Evolutionary conservation across 2,329 filamentous ascomycete species (phyloP).

Genomic region (Botryotinia globosa): DNA sequence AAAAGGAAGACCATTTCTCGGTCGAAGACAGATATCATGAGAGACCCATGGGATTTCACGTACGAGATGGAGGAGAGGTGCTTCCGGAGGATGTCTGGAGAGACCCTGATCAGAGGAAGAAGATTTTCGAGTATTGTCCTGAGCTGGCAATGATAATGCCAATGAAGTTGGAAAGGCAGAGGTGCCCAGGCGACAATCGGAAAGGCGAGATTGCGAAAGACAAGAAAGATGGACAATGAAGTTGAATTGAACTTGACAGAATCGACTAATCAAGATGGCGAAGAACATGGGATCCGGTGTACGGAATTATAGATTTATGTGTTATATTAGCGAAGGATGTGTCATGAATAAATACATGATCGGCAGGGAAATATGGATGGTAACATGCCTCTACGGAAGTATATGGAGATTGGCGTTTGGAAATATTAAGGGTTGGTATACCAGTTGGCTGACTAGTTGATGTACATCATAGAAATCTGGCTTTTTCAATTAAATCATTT

Average conservation of each 20-base stretch:
- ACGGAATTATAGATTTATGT: neutral
- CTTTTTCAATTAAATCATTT: neutral
- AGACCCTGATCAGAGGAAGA: constrained; percentile 43
- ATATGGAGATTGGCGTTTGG: constrained; percentile 1
- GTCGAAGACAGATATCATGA: constrained; percentile 51
- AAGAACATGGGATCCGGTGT: neutral
- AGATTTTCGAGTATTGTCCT: constrained; percentile 55
- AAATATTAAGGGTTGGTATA: neutral
- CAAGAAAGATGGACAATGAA: neutral
- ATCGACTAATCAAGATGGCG: too few species aligned
- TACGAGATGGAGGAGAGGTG: constrained; percentile 45
- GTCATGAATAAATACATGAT: neutral
- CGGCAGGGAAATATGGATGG: neutral
- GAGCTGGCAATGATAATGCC: constrained; percentile 55
- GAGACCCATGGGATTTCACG: constrained; percentile 54
- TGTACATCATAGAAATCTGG: neutral
- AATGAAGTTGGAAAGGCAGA: constrained; percentile 49
- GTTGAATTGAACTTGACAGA: neutral
- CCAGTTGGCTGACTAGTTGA: neutral
- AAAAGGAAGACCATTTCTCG: constrained; percentile 45
- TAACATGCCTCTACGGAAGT: neutral
- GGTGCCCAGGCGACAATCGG: constrained; percentile 17
- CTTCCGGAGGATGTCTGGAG: constrained; percentile 49
- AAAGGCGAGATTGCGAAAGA: neutral
- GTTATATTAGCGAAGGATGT: neutral